These are phyloP conservation scores for Neoascochyta sp. DNA, from an alignment of 2,329 filamentous ascomycete genomes.

Conservation along the genomic window DNA sequence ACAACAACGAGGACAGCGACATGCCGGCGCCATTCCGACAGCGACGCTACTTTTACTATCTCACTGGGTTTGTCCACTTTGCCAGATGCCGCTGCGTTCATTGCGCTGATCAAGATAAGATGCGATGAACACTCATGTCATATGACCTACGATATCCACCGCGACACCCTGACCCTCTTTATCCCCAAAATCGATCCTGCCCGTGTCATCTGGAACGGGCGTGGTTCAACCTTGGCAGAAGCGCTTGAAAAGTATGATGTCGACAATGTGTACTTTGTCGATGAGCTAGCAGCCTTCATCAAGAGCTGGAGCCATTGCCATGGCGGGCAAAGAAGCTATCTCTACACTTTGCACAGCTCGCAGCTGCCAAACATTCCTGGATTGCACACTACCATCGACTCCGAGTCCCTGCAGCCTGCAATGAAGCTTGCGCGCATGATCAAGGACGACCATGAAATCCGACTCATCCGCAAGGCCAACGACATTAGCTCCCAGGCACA, in stretches of 20 bases:
- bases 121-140: conserved; percentile 52
- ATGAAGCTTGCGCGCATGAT: conserved; percentile 77
- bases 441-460: conserved; percentile 81
- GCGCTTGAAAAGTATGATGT: conserved; percentile 63
- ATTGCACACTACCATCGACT: conserved; percentile 16
- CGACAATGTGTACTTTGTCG: conserved; percentile 62
- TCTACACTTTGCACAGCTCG: conserved; percentile 36
- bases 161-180: conserved; percentile 67
- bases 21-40: conserved; percentile 56
- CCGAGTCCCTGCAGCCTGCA: conserved; percentile 57
- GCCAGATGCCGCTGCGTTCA: too few relatives aligned
- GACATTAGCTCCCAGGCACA: conserved; percentile 76
- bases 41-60: conserved; percentile 60
- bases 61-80: conserved; percentile 47
- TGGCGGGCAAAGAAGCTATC: conserved; percentile 15
- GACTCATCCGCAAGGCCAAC: conserved; percentile 75
- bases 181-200: conserved; percentile 65
- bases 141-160: conserved; percentile 55
- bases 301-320: conserved; percentile 27
- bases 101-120: conserved; percentile 21
- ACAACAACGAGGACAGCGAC: conserved; percentile 57
- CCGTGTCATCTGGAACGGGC: conserved; percentile 62
- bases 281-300: conserved; percentile 29
- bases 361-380: conserved; percentile 15
- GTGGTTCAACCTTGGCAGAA: conserved; percentile 57